Percentiles rank a stretch among this genome's conserved stretches.
Evolutionary conservation across 2,329 filamentous ascomycete species (phyloP).

Genomic region (Pseudopyricularia cyperi): DNA sequence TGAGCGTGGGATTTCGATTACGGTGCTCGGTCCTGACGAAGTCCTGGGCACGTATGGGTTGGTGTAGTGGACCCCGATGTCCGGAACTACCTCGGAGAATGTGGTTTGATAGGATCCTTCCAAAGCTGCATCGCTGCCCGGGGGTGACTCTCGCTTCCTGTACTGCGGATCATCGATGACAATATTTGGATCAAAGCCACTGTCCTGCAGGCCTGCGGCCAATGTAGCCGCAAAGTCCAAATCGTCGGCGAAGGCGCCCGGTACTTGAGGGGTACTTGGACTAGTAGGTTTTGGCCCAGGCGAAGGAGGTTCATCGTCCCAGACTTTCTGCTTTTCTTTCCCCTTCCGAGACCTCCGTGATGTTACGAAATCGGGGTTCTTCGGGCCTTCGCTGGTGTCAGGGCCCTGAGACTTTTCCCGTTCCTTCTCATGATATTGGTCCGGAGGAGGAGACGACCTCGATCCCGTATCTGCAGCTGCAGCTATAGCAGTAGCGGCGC

Average conservation of each 20-base stretch:
- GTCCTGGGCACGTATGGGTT: background rate
- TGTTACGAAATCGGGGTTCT: background rate
- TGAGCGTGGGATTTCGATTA: background rate
- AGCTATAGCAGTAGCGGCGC: slow-evolving; percentile 13
- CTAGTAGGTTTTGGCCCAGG: slow-evolving; percentile 44
- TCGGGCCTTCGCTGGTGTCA: background rate
- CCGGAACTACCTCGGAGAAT: slow-evolving; percentile 26
- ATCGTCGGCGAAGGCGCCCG: slow-evolving; percentile 54
- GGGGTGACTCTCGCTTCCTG: slow-evolving; percentile 49
- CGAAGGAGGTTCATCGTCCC: slow-evolving; percentile 29
- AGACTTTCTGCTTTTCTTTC: slow-evolving; percentile 4
- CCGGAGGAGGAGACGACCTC: background rate
- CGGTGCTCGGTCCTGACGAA: background rate
- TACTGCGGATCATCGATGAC: slow-evolving; percentile 55
- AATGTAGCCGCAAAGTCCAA: slow-evolving; percentile 57
- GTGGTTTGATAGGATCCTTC: slow-evolving; percentile 30
- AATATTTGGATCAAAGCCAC: slow-evolving; percentile 58
- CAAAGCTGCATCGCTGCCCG: slow-evolving; percentile 36
- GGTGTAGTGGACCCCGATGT: slow-evolving; percentile 19
- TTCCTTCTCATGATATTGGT: background rate
- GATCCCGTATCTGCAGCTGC: background rate
- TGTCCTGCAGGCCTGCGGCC: slow-evolving; percentile 54
- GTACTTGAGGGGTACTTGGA: slow-evolving; percentile 37
- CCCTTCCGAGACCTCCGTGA: slow-evolving; percentile 4
- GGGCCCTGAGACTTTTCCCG: background rate